Conservation (phyloP, 305 asterid genomes). For the Rubia tinctorum region DNA sequence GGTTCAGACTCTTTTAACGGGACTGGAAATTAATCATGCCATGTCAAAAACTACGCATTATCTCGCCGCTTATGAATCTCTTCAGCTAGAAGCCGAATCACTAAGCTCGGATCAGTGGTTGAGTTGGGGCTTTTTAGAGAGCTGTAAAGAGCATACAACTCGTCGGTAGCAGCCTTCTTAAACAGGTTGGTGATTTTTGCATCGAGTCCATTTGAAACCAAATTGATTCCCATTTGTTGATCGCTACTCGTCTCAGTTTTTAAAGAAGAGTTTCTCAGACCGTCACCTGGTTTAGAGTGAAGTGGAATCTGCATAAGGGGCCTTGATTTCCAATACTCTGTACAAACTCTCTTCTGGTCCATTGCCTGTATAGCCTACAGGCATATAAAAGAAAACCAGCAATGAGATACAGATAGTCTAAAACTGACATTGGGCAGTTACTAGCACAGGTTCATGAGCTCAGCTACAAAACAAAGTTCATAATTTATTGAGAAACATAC, state of each 20-base stretch:
- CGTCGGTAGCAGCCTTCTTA: conserved; percentile 49
- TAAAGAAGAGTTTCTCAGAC: conserved; percentile 20
- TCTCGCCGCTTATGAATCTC: conserved; percentile 21
- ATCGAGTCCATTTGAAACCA: conserved; percentile 25
- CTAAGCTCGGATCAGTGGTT: conserved; percentile 5
- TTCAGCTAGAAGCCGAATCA: conserved; percentile 21
- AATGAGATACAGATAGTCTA: not conserved
- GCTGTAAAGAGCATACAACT: conserved; percentile 23
- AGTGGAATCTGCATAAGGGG: conserved; percentile 53
- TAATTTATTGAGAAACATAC: too few relatives aligned
- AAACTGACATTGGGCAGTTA: not conserved
- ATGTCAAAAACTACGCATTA: conserved; percentile 10
- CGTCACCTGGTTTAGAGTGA: conserved; percentile 29
- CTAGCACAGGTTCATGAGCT: not conserved
- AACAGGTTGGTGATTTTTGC: conserved; percentile 46
- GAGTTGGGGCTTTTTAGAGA: conserved; percentile 11
- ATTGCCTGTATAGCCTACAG: conserved; percentile 68
- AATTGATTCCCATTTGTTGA: conserved; percentile 19
- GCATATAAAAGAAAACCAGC: not conserved
- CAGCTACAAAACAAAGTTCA: not conserved
- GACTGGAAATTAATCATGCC: conserved; percentile 15
- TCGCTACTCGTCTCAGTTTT: conserved; percentile 36
- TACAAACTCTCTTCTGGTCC: conserved; percentile 61
- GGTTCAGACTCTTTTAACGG: conserved; percentile 10
- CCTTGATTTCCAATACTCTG: conserved; percentile 80